Percentiles rank a stretch among this genome's conserved stretches.
phyloP scores from a whole-genome alignment of 202 grass and related monocot genomes.

The Setaria viridis region DNA sequence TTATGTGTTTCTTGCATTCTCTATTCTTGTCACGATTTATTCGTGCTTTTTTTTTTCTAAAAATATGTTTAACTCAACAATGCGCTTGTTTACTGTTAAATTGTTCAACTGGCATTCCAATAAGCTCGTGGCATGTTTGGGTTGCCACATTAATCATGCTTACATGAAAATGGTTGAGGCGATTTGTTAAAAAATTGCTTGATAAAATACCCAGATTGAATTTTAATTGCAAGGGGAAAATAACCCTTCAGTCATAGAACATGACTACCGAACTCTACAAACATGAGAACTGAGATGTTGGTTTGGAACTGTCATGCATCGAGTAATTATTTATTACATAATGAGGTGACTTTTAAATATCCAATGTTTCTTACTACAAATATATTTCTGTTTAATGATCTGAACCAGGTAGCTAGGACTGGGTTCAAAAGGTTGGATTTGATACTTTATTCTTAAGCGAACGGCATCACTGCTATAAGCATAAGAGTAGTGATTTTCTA shows the following conservation, averaged over 20 bases:
- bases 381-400: neutral
- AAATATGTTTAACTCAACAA: neutral
- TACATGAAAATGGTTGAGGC: neutral
- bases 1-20: neutral
- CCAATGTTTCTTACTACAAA: neutral
- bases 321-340: neutral
- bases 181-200: neutral
- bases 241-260: neutral
- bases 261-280: neutral
- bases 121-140: slow-evolving; percentile 9
- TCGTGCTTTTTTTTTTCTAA: too few species aligned
- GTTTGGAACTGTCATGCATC: neutral
- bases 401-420: neutral
- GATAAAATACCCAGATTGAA: neutral
- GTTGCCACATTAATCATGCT: neutral
- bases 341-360: neutral
- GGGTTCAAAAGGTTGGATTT: neutral
- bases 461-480: neutral
- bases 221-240: neutral
- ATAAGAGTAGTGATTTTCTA: neutral
- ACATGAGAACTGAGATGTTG: neutral
- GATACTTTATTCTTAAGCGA: neutral
- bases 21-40: slow-evolving; percentile 10
- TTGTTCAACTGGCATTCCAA: neutral
- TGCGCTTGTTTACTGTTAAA: neutral